Conservation (phyloP, 1,139 yeast species). For the Citeromyces hawaiiensis region DNA sequence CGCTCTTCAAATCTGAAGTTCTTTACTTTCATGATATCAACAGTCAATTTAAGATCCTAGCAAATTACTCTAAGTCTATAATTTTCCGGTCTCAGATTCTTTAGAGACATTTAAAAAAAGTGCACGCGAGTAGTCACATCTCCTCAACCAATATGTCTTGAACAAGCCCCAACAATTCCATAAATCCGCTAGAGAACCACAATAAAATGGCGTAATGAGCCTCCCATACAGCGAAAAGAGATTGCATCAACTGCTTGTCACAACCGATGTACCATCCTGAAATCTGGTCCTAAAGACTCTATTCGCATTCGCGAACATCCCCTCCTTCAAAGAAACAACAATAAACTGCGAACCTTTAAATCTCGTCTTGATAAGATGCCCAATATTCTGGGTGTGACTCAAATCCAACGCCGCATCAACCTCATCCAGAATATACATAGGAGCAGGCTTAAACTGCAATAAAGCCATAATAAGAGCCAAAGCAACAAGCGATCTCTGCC, state of each 20-base stretch:
- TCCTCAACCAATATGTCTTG: too few species aligned
- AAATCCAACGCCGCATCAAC: conserved; percentile 97
- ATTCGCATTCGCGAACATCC: conserved; percentile 96
- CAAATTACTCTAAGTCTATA: too few species aligned
- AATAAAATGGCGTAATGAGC: too few species aligned
- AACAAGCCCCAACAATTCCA: too few species aligned
- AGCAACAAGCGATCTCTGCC: conserved; percentile 91
- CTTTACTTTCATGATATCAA: too few species aligned
- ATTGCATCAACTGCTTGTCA: conserved; percentile 24
- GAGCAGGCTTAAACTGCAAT: conserved; percentile 92
- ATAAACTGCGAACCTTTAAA: conserved; percentile 94
- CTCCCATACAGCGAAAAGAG: too few species aligned
- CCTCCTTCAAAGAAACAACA: conserved; percentile 92
- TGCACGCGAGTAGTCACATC: too few species aligned
- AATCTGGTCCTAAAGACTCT: conserved; percentile 86
- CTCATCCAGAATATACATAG: conserved; percentile 94
- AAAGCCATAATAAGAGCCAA: conserved; percentile 82
- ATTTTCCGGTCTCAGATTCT: too few species aligned
- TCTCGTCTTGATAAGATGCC: conserved; percentile 87
- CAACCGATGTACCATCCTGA: conserved; percentile 95
- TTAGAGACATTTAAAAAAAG: too few species aligned
- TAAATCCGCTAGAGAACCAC: too few species aligned
- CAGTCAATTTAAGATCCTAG: too few species aligned
- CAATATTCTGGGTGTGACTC: conserved; percentile 95
- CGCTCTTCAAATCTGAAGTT: too few species aligned